These are phyloP conservation scores for Daldinia decipiens DNA, from an alignment of 495 filamentous ascomycete genomes.

Conservation along the genomic window DNA sequence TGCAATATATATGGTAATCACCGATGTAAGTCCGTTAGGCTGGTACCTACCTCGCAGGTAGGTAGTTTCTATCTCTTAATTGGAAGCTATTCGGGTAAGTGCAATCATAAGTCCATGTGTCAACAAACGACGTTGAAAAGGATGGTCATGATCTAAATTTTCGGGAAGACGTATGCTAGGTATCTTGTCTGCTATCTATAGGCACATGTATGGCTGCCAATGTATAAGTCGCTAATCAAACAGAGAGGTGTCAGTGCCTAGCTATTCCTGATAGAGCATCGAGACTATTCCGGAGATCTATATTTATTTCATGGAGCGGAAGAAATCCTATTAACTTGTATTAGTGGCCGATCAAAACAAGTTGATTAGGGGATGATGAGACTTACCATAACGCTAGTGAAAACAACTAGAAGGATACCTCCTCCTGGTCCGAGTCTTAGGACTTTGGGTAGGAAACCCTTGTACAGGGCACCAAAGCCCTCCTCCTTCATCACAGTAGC, in stretches of 20 bases:
- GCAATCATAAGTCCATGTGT: neutral
- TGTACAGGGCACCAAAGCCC: conserved; percentile 91
- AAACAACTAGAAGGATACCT: conserved; percentile 49
- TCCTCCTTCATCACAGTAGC: conserved; percentile 91
- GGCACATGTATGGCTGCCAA: conserved; percentile 25
- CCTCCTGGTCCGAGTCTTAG: conserved; percentile 87
- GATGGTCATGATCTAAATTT: conserved; percentile 1
- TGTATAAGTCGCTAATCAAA: conserved; percentile 26
- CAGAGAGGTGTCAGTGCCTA: neutral
- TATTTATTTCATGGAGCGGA: conserved; percentile 36
- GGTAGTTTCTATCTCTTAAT: too few relatives aligned
- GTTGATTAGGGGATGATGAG: too few relatives aligned
- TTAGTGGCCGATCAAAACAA: conserved; percentile 1
- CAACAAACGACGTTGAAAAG: neutral
- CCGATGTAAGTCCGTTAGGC: neutral
- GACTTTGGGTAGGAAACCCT: conserved; percentile 97
- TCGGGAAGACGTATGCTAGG: conserved; percentile 6
- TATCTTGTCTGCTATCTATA: conserved; percentile 36
- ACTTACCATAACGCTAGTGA: conserved; percentile 40
- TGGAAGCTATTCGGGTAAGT: neutral
- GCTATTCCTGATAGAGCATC: neutral
- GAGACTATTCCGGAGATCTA: conserved; percentile 14
- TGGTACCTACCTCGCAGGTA: neutral
- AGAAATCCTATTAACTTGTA: conserved; percentile 30
- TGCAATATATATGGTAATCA: neutral